Percentiles rank a stretch among this genome's conserved stretches.
Conservation (phyloP, 2,329 filamentous ascomycete species). For the Cryphonectria naterciae region DNA sequence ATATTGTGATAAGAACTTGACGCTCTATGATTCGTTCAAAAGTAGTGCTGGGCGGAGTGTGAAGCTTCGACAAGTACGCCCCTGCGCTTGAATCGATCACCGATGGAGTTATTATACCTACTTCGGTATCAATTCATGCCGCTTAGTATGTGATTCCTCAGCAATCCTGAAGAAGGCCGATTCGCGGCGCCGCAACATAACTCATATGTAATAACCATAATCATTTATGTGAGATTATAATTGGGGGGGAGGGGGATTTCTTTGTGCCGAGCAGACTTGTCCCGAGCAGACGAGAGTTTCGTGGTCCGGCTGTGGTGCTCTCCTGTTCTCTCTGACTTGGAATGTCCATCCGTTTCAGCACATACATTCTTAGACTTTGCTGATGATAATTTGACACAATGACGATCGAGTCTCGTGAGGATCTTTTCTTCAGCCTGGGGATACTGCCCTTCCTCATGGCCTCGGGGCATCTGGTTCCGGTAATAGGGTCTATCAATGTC, state of each 20-base stretch:
- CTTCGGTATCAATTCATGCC: not conserved
- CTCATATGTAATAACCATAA: not conserved
- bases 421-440: not conserved
- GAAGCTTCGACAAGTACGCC: not conserved
- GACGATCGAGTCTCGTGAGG: not conserved
- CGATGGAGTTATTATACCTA: not conserved
- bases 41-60: not conserved
- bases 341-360: not conserved
- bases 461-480: constrained; percentile 2
- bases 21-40: not conserved
- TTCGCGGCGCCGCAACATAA: not conserved
- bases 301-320: not conserved
- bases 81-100: not conserved
- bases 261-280: not conserved
- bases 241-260: not conserved
- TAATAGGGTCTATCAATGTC: constrained; percentile 1
- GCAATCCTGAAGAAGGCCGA: not conserved
- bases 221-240: not conserved
- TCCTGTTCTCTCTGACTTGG: not conserved
- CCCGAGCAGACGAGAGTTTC: not conserved
- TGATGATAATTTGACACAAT: not conserved
- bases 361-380: too few relatives aligned
- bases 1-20: not conserved
- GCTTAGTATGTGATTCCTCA: not conserved
- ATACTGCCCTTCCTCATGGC: not conserved